Percentiles rank a stretch among this genome's conserved stretches.
Evolutionary conservation across 2,329 filamentous ascomycete genomes (phyloP).

Genomic region (Ascochyta pisi): DNA sequence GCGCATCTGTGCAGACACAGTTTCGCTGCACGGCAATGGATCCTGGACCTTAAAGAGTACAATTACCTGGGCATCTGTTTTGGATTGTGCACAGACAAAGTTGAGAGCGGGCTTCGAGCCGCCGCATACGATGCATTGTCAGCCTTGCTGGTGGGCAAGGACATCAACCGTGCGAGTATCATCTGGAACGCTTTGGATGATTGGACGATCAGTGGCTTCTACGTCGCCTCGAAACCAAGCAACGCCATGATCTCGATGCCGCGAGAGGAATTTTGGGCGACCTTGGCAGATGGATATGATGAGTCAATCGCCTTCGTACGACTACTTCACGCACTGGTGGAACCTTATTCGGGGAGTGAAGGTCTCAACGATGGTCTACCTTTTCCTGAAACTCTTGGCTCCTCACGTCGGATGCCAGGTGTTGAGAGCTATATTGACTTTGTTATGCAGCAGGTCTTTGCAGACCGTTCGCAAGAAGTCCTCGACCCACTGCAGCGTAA

Average conservation of each 20-base stretch:
- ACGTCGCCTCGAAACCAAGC: conserved; percentile 41
- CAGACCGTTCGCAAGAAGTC: conserved; percentile 69
- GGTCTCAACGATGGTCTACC: conserved; percentile 77
- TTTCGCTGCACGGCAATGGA: conserved; percentile 72
- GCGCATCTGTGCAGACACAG: conserved; percentile 82
- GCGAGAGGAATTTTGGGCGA: conserved; percentile 65
- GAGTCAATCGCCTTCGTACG: conserved; percentile 84
- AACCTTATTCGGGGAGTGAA: conserved; percentile 67
- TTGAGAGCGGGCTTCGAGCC: conserved; percentile 79
- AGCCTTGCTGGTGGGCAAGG: conserved; percentile 78
- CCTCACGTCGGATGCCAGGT: conserved; percentile 78
- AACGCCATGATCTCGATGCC: conserved; percentile 30
- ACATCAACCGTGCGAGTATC: conserved; percentile 67
- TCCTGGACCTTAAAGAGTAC: conserved; percentile 72
- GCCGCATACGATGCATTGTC: conserved; percentile 82
- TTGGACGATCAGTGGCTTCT: conserved; percentile 65
- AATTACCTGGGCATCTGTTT: conserved; percentile 77
- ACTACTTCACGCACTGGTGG: conserved; percentile 74
- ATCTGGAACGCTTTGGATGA: conserved; percentile 84
- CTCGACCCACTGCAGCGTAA: conserved; percentile 70
- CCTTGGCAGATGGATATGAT: conserved; percentile 80
- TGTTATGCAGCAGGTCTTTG: conserved; percentile 79
- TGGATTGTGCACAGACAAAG: conserved; percentile 76
- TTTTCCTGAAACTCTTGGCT: conserved; percentile 85
- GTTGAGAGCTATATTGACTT: conserved; percentile 95